These are phyloP conservation scores for Eucalyptus curtisii DNA, from an alignment of 345 rosid genomes.

Conservation along the genomic window DNA sequence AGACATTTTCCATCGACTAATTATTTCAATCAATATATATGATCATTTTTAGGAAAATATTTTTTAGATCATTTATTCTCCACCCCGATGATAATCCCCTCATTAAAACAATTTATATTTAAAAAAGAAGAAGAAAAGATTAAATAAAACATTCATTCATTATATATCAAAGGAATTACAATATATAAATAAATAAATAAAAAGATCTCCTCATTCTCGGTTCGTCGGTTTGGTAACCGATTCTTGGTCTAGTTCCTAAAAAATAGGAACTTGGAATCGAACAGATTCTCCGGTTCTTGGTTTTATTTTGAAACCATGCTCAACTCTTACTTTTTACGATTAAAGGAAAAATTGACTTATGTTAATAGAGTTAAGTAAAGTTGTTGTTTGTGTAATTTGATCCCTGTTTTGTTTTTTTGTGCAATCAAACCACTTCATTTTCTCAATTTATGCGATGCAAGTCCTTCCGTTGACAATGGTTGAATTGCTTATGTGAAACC, in stretches of 20 bases:
- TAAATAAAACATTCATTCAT: neutral
- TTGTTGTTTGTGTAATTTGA: neutral
- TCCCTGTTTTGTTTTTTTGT: neutral
- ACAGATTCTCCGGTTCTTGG: too few species aligned
- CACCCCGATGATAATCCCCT: neutral
- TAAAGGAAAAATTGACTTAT: neutral
- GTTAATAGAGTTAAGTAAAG: neutral
- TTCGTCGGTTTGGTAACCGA: rapidly evolving
- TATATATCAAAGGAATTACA: neutral
- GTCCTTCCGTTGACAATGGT: neutral
- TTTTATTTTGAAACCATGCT: neutral
- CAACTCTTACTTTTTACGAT: neutral
- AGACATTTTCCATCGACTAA: neutral
- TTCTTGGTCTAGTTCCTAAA: neutral
- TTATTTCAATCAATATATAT: neutral
- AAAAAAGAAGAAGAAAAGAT: too few species aligned
- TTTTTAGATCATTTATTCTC: neutral
- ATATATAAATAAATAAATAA: too few species aligned
- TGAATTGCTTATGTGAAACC: neutral
- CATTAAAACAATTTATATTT: neutral
- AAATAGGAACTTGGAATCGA: neutral
- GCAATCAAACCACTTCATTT: neutral
- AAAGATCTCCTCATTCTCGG: neutral
- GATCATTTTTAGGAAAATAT: neutral
- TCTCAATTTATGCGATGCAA: neutral